phyloP scores from a whole-genome alignment of 148 eudicot species.

The Cornus florida region DNA sequence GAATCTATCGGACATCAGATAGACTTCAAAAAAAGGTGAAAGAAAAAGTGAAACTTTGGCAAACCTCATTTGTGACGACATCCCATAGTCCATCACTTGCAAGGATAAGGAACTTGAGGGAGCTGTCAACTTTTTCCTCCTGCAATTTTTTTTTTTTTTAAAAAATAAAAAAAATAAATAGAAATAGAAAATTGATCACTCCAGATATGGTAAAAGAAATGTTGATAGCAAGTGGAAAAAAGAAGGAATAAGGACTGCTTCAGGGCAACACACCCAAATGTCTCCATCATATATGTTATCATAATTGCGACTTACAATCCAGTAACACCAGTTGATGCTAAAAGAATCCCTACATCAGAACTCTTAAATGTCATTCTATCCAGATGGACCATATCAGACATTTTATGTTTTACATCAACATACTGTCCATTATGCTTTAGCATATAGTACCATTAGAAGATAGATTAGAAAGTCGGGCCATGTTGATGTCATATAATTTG shows the following conservation, averaged over 20 bases:
- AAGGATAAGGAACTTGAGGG: slow-evolving; percentile 89
- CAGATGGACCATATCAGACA: background rate
- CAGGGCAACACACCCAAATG: background rate
- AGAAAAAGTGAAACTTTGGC: background rate
- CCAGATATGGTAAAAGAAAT: background rate
- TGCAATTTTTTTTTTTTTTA: too few relatives aligned
- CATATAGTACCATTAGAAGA: too few relatives aligned
- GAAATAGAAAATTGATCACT: background rate
- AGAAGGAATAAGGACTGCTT: background rate
- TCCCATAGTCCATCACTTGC: slow-evolving; percentile 96
- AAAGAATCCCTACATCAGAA: background rate
- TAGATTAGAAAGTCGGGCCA: too few relatives aligned
- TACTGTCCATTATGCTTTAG: too few relatives aligned
- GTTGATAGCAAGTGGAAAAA: background rate
- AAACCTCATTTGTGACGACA: slow-evolving; percentile 85
- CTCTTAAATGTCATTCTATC: background rate
- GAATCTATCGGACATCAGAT: background rate
- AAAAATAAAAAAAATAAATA: too few relatives aligned
- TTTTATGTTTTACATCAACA: too few relatives aligned
- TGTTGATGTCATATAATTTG: background rate
- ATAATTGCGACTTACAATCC: background rate
- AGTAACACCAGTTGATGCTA: background rate
- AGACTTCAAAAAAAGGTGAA: background rate
- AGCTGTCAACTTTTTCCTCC: slow-evolving; percentile 82
- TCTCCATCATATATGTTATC: background rate